Evolutionary conservation across 768 basidiomycete genomes (phyloP).

Genomic region (Trametes elegans): DNA sequence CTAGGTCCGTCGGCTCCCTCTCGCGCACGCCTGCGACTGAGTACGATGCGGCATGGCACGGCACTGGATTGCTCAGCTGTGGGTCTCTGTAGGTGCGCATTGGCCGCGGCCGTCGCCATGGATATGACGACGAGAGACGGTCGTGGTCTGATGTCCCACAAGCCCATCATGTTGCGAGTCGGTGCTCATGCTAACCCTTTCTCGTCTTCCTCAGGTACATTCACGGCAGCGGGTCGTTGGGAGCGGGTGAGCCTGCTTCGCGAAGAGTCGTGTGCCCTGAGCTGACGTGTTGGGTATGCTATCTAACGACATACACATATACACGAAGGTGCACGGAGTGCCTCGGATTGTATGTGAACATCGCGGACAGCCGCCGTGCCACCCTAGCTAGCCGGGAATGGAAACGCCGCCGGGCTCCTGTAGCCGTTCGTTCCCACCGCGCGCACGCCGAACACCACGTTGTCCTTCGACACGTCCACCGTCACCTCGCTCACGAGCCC

Average conservation of each 20-base stretch:
- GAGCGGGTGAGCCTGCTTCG: too few species aligned
- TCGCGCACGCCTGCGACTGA: neutral
- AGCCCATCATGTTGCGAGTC: neutral
- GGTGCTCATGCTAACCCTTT: neutral
- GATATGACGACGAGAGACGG: neutral
- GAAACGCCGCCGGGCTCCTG: constrained; percentile 46
- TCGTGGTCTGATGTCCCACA: neutral
- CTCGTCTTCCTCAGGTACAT: too few species aligned
- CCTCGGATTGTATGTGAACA: too few species aligned
- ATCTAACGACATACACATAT: too few species aligned
- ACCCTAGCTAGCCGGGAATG: constrained; percentile 23
- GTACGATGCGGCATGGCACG: too few species aligned
- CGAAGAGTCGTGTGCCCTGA: too few species aligned
- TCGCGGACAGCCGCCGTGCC: neutral
- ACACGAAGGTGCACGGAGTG: too few species aligned
- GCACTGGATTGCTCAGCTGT: neutral
- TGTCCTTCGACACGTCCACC: constrained; percentile 48
- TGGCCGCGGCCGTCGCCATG: neutral
- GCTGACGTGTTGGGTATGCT: too few species aligned
- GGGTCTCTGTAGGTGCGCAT: neutral
- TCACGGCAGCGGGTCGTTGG: too few species aligned
- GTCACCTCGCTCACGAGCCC: constrained; percentile 42
- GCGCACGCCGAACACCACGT: constrained; percentile 46
- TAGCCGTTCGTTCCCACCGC: constrained; percentile 53
- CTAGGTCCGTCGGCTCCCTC: neutral